Evolutionary conservation across 2,329 filamentous ascomycete species (phyloP).

Genomic region (Botryotinia narcissicola): DNA sequence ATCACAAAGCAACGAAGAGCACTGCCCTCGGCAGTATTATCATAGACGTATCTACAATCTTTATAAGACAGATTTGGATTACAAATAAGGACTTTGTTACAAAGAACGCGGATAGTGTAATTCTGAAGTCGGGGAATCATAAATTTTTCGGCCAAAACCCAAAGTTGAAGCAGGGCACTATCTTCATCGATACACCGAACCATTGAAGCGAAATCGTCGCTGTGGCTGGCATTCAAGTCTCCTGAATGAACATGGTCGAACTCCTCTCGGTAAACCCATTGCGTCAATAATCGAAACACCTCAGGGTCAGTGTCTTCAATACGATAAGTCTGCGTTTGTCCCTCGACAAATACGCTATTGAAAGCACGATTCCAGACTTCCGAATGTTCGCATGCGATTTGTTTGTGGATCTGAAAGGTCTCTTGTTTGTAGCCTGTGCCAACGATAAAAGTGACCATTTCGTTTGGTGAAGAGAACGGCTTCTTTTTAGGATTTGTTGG

Average conservation of each 20-base stretch:
- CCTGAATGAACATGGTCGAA: background rate
- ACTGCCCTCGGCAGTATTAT: background rate
- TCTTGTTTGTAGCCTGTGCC: background rate
- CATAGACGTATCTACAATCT: background rate
- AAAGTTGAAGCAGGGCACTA: background rate
- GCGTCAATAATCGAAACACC: background rate
- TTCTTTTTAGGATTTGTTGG: no score
- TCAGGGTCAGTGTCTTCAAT: background rate
- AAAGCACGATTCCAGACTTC: constrained; percentile 12
- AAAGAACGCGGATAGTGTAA: background rate
- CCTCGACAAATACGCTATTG: background rate
- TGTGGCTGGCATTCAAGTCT: accelerated
- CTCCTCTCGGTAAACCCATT: constrained; percentile 3
- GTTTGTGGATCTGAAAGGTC: constrained; percentile 1
- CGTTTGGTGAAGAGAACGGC: background rate
- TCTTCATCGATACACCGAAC: background rate
- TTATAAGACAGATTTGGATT: background rate
- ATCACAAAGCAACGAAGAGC: background rate
- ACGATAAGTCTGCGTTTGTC: background rate
- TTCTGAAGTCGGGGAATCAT: background rate
- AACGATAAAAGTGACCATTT: constrained; percentile 8
- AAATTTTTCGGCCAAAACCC: constrained; percentile 14
- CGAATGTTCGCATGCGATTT: background rate
- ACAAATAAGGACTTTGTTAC: background rate
- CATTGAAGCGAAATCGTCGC: accelerated